A percentile compares a stretch with the other conserved stretches of the same genome.
Conservation (phyloP, 768 basidiomycete genomes). For the Fibroporia radiculosa region DNA sequence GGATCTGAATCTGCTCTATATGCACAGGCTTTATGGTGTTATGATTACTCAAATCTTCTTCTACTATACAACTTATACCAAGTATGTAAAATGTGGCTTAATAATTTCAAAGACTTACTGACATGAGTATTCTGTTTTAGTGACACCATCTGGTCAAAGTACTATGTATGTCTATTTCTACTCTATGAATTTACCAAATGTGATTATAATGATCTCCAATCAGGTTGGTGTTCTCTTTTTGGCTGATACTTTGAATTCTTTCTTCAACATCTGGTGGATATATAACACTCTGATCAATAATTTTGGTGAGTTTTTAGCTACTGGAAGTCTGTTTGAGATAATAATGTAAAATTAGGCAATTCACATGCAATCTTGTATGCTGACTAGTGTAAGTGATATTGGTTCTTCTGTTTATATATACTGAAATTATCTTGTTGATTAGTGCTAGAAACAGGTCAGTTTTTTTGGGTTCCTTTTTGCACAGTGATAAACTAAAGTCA, state of each 20-base stretch:
- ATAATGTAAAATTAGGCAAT: too few species aligned
- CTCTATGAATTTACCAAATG: not conserved
- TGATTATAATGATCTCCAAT: not conserved
- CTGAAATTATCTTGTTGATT: too few species aligned
- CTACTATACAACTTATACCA: constrained; percentile 14
- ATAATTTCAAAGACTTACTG: not conserved
- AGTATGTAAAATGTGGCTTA: constrained; percentile 4
- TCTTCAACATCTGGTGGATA: constrained; percentile 17
- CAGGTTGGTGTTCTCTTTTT: constrained; percentile 14
- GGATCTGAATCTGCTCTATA: too few species aligned
- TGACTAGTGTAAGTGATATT: too few species aligned
- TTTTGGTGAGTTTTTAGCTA: constrained; percentile 16
- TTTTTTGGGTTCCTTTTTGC: too few species aligned
- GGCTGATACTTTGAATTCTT: constrained; percentile 15
- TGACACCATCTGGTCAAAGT: constrained; percentile 16
- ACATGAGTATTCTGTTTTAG: constrained; percentile 5
- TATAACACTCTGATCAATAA: constrained; percentile 14
- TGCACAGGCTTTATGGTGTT: constrained; percentile 24
- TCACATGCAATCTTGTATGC: too few species aligned
- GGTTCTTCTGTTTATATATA: too few species aligned
- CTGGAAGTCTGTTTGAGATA: too few species aligned
- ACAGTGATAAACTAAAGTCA: too few species aligned
- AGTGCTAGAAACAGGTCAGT: too few species aligned
- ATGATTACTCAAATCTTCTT: constrained; percentile 28
- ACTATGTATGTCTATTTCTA: constrained; percentile 13